Evolutionary conservation across 257 asterid genomes (phyloP), one percentile per base, ranked within the genome.

Genomic region (Solanum dulcamara): DNA sequence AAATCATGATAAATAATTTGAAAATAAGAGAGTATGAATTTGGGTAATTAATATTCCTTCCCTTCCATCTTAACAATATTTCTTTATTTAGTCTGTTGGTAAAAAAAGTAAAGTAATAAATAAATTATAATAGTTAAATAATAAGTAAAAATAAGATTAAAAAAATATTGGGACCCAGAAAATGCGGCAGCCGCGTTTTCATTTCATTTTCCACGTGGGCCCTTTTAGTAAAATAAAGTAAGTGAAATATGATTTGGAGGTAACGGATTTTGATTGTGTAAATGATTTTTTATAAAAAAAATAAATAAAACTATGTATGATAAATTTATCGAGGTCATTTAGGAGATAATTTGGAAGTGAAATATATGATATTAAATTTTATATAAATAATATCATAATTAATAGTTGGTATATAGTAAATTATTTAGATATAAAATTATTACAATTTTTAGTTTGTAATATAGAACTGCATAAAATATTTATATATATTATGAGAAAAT

Each of bases 231-330:
- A 57, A 22, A 55, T 20, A 22, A 55, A 20, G 22, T 6, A 51
- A 51, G 2, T 55, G 13, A 55, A 1, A n/a, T 57, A 0, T 57
- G 2, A 57, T 57, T 1, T 0, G 3, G 0, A 57, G 15, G 66
- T 57, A 7, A 57, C 1, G 0, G 9, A 14, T 57, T 57, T 1
- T 9, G 0, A 9, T 0, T 22, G 3, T 57, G 6, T 22, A 57
- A 57, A n/a, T 57, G n/a, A 0, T 0, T 55, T 57, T 57, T 7
- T 8, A 9, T 53, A 1, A 48, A 42, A 42, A 42, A 2, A 9
- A 42, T 3, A 17, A 6, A 51, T 2, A 18, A 18, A 6, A 53
- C n/a, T n/a, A n/a, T n/a, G n/a, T n/a, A n/a, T 18, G 2, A 50
- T 53, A 20, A 20, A 53, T 53, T 18, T 53, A 0, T 53, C 26